Evolutionary conservation across 441 rosid species (phyloP).

Genomic region (Macaranga tanarius): DNA sequence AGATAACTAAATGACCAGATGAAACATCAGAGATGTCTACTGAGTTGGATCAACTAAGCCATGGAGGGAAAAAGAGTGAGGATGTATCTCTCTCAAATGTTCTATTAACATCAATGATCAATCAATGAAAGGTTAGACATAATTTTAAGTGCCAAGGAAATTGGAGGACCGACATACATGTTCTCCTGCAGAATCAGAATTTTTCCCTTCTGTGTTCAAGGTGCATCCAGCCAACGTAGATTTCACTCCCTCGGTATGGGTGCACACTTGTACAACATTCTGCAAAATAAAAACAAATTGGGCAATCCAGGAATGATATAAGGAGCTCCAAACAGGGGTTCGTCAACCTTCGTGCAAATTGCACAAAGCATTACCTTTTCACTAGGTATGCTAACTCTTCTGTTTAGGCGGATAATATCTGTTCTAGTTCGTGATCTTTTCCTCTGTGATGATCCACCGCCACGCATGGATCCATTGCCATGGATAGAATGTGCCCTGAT

Average conservation of each 20-base stretch:
- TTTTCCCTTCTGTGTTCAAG: constrained; percentile 30
- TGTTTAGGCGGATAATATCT: constrained; percentile 35
- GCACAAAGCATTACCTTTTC: constrained; percentile 48
- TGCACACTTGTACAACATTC: constrained; percentile 34
- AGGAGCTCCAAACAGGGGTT: constrained; percentile 2
- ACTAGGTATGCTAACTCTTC: constrained; percentile 39
- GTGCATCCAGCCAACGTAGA: constrained; percentile 29
- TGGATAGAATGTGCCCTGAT: constrained; percentile 40
- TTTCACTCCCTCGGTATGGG: constrained; percentile 33
- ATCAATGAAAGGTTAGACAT: background rate
- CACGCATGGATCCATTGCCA: constrained; percentile 34
- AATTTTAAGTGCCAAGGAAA: background rate
- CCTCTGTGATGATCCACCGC: constrained; percentile 38
- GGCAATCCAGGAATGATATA: background rate
- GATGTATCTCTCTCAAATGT: background rate
- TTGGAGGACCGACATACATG: constrained; percentile 26
- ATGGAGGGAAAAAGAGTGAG: background rate
- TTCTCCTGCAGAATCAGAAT: constrained; percentile 27
- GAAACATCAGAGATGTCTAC: background rate
- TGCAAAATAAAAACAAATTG: constrained; percentile 20
- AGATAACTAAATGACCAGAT: background rate
- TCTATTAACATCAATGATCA: background rate
- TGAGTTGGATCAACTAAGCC: background rate
- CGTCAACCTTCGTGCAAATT: background rate
- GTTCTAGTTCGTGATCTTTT: constrained; percentile 26